phyloP scores from a whole-genome alignment of 1,139 yeast genomes.

The Lodderomyces theae region DNA sequence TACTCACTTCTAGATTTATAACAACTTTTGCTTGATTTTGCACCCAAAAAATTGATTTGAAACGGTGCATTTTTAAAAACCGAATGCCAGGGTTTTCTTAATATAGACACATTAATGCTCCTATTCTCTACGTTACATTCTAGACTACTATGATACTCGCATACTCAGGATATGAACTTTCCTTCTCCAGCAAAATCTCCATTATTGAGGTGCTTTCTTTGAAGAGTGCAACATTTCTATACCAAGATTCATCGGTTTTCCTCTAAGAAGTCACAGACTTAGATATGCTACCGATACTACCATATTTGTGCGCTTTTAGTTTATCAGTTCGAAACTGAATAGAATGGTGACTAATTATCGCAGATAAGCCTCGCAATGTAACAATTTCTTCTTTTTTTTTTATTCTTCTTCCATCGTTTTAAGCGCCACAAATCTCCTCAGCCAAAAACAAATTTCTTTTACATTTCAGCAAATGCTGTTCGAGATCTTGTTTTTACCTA shows the following conservation, averaged over 20 bases:
- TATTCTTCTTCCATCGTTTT: not conserved
- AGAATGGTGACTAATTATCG: not conserved
- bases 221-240: no score
- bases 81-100: not conserved
- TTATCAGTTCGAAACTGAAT: no score
- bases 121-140: no score
- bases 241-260: no score
- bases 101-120: no score
- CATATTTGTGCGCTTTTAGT: no score
- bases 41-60: not conserved
- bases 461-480: conserved; percentile 15
- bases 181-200: no score
- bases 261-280: no score
- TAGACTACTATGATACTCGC: no score
- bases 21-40: not conserved
- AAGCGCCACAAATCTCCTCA: not conserved
- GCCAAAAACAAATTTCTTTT: not conserved
- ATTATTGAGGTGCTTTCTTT: no score
- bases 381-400: not conserved
- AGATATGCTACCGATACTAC: no score
- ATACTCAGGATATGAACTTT: no score
- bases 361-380: not conserved
- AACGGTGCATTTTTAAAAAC: not conserved
- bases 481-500: conserved; percentile 24
- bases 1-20: not conserved